Conservation (phyloP, 73 alveolate genomes). For the Paramecium octaurelia region DNA sequence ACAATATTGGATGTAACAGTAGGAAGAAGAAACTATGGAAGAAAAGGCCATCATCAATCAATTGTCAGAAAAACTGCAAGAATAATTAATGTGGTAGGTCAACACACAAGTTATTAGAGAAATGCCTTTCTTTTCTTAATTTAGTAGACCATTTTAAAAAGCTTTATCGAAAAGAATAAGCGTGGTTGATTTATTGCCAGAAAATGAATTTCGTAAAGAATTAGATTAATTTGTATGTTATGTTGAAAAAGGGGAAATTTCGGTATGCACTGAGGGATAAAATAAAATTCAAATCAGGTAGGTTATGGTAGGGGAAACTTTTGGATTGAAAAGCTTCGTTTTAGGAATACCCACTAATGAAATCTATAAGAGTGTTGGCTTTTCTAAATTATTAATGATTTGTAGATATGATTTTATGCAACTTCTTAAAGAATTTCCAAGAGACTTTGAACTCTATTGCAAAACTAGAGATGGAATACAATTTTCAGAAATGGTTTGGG, state of each 20-base stretch:
- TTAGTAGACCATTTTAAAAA: not conserved
- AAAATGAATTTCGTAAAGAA: not conserved
- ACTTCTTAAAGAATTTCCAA: not conserved
- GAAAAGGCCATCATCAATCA: not conserved
- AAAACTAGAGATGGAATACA: not conserved
- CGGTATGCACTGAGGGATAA: not conserved
- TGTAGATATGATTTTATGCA: not conserved
- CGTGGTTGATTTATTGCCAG: not conserved
- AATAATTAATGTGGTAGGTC: not conserved
- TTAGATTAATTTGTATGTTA: slow-evolving; percentile 10
- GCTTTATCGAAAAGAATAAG: not conserved
- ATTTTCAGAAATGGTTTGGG: not conserved
- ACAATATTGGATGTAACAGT: slow-evolving; percentile 58
- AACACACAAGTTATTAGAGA: not conserved
- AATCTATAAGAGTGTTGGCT: not conserved
- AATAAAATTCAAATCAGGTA: not conserved
- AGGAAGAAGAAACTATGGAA: not conserved
- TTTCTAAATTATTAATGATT: not conserved
- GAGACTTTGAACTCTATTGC: slow-evolving; percentile 28
- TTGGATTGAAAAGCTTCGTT: slow-evolving; percentile 1
- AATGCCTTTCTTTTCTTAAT: not conserved
- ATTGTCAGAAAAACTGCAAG: not conserved
- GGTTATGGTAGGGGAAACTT: not conserved
- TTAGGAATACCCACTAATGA: not conserved
- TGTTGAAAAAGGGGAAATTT: slow-evolving; percentile 18